phyloP scores from a whole-genome alignment of 257 asterid genomes.

The Solanum commersonii region DNA sequence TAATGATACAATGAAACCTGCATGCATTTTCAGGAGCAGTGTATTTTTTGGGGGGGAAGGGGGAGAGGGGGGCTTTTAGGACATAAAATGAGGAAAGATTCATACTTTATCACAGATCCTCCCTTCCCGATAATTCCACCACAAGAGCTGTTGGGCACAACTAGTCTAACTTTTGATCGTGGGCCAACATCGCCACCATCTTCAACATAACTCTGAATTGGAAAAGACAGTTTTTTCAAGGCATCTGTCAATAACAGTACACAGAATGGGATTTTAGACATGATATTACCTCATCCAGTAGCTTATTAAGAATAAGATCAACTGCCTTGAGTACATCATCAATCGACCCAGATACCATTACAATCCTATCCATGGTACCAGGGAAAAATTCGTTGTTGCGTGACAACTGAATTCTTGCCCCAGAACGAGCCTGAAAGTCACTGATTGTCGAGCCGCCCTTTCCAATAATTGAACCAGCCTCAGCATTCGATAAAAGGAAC shows the following conservation, averaged over 20 bases:
- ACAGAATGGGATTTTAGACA: neutral
- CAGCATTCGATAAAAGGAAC: constrained; percentile 94
- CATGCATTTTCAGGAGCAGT: neutral
- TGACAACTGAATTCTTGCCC: constrained; percentile 87
- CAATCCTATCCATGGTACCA: constrained; percentile 52
- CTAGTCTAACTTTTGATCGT: constrained; percentile 62
- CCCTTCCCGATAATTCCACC: constrained; percentile 99
- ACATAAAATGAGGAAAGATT: neutral
- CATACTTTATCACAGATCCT: constrained; percentile 81
- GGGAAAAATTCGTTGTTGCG: constrained; percentile 58
- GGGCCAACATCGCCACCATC: constrained; percentile 64
- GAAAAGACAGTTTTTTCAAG: neutral
- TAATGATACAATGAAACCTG: neutral
- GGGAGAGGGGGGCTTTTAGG: neutral
- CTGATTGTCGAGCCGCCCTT: constrained; percentile 90
- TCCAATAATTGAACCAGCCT: constrained; percentile 97
- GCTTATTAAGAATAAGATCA: constrained; percentile 62
- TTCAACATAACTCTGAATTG: constrained; percentile 59
- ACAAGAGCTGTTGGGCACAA: constrained; percentile 95
- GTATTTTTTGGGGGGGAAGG: neutral
- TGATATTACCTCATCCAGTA: constrained; percentile 66
- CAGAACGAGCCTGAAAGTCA: constrained; percentile 85
- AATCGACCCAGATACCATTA: constrained; percentile 74
- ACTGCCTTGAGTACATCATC: constrained; percentile 71
- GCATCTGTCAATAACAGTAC: neutral